phyloP scores from a whole-genome alignment of 208 protist genomes.

The Leishmania lainsoni region DNA sequence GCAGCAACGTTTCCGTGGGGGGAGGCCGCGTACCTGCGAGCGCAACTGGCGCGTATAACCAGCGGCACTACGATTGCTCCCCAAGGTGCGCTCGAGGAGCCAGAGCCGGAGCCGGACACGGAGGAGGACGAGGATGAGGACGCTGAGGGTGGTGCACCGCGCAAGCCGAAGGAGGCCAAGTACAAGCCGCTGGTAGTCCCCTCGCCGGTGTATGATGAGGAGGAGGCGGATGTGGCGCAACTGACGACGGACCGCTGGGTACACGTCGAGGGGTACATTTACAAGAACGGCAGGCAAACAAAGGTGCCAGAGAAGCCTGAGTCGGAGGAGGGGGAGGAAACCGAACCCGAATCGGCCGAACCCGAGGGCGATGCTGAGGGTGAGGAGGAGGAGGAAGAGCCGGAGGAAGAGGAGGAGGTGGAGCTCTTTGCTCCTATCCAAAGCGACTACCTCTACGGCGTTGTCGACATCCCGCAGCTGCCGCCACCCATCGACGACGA shows the following conservation, averaged over 20 bases:
- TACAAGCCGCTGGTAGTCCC: conserved; percentile 72
- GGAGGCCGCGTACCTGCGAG: conserved; percentile 92
- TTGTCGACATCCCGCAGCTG: conserved; percentile 86
- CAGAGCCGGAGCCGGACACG: conserved; percentile 83
- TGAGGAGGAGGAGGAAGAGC: conserved; percentile 61
- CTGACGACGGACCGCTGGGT: conserved; percentile 89
- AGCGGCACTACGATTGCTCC: conserved; percentile 90
- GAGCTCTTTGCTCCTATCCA: conserved; percentile 85
- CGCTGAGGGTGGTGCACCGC: conserved; percentile 41
- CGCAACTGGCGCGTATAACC: conserved; percentile 94
- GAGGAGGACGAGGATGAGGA: conserved; percentile 88
- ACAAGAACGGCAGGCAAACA: conserved; percentile 88
- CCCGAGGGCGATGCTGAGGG: conserved; percentile 60
- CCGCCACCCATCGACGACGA: conserved; percentile 80
- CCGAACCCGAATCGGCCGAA: conserved; percentile 62
- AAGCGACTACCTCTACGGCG: conserved; percentile 80
- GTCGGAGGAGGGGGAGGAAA: conserved; percentile 69
- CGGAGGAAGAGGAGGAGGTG: conserved; percentile 83
- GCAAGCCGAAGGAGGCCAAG: conserved; percentile 83
- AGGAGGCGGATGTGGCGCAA: conserved; percentile 80
- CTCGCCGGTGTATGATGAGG: conserved; percentile 67
- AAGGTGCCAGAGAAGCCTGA: conserved; percentile 88
- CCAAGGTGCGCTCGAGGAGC: conserved; percentile 79
- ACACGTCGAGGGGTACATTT: conserved; percentile 83
- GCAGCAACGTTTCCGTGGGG: conserved; percentile 90